Base-by-base conservation (phyloP, 2,329 filamentous ascomycete genomes). In the Plectosphaerella cucumerina region DNA sequence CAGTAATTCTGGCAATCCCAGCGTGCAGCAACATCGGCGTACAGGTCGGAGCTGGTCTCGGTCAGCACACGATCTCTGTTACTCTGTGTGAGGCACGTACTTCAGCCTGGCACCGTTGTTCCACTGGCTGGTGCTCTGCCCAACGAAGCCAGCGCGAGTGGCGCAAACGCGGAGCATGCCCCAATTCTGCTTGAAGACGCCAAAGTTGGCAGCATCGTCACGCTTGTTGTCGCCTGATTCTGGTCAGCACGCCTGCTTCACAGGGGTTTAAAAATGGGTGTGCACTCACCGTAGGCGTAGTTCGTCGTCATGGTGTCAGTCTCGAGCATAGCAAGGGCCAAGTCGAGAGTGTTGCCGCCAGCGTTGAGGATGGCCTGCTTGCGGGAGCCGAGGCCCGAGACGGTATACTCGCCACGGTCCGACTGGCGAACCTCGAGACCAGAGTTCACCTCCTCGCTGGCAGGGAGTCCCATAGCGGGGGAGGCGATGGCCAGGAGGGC, bases 111-210 rank as follows among this genome's bases (percentile, higher is more conserved):
- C 62, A 14, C 62, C 62, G 21, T 65, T 57, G 22, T 59, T 53
- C 34, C 61, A 62, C 21, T 64, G 35, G 35, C 10, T 49, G 1
- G 10, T 23, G 23, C 47, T 55, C 50, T 63, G 43, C 5, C 60
- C 61, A 6, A 47, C 11, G 44, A 64, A 65, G 17, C 56, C 51
- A 21, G 50, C 52, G 5, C 52, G 45, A 10, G 57, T 58, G 12
- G 58, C 59, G 44, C 59, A 67, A 14, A 54, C 52, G 15, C 62
- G 53, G 39, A 64, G 53, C 52, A 65, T 64, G 48, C 53, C 56
- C 61, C 61, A 64, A 46, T 65, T 65, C 50, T 65, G 63, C 58
- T 65, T 64, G 60, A 65, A 63, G 34, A 65, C 53, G 20, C 63
- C 63, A 44, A 64, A 65, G 51, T 65, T 65, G 47, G 63, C 58